Percentiles rank a stretch among this genome's conserved stretches.
phyloP scores from a whole-genome alignment of 2,329 filamentous ascomycete species.

The Thielaviopsis musarum region DNA sequence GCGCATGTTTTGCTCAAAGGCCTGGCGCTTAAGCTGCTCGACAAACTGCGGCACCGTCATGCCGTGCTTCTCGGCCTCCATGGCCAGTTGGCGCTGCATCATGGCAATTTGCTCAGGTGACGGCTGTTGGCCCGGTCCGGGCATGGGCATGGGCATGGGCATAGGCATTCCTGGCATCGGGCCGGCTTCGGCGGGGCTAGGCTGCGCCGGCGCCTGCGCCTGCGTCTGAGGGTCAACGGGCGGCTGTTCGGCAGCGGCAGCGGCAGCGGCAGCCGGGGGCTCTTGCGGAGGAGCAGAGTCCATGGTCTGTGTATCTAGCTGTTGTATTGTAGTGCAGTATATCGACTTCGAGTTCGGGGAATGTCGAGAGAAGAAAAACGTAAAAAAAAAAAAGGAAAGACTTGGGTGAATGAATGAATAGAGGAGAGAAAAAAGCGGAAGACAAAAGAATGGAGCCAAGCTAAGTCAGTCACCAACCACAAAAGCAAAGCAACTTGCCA shows the following conservation, averaged over 20 bases:
- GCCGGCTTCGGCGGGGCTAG: not conserved
- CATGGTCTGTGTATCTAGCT: not conserved
- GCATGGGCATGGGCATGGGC: constrained; percentile 20
- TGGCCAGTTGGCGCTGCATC: constrained; percentile 69
- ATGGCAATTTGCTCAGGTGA: constrained; percentile 69
- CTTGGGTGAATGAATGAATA: not conserved
- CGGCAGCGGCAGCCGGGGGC: not conserved
- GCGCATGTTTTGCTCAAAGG: constrained; percentile 31
- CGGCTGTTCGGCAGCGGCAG: not conserved
- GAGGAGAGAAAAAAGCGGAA: not conserved
- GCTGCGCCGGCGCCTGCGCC: too few relatives aligned
- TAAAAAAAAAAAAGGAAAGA: not conserved
- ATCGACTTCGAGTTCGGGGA: too few relatives aligned
- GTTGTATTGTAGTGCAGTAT: too few relatives aligned
- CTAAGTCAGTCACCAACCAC: not conserved
- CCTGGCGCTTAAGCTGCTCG: constrained; percentile 45
- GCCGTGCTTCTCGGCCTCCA: constrained; percentile 69
- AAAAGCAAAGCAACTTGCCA: not conserved
- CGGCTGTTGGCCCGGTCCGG: constrained; percentile 32
- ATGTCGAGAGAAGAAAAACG: not conserved
- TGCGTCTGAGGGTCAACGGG: not conserved
- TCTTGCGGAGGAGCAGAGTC: not conserved
- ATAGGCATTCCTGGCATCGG: constrained; percentile 13
- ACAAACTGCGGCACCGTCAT: constrained; percentile 77
- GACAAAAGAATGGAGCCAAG: not conserved